These are phyloP conservation scores for Penicillium sp. DNA, from an alignment of 2,329 filamentous ascomycete genomes.

Conservation along the genomic window DNA sequence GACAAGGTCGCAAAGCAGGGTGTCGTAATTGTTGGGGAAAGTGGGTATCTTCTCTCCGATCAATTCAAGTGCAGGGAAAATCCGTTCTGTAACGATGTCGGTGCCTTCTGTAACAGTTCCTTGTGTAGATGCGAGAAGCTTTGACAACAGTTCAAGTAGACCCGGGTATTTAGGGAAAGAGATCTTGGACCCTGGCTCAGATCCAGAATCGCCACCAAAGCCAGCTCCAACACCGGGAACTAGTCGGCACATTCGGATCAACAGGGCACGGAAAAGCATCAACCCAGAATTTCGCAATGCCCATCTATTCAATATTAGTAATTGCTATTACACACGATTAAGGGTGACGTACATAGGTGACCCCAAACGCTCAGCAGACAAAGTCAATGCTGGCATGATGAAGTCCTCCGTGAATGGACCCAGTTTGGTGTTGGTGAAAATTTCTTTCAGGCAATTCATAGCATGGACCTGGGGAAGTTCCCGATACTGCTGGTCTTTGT, in stretches of 20 bases:
- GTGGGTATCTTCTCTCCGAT: conserved; percentile 45
- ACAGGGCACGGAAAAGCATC: conserved; percentile 81
- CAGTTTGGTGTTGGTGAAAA: conserved; percentile 80
- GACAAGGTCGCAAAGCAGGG: conserved; percentile 33
- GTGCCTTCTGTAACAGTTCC: conserved; percentile 25
- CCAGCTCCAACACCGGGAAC: conserved; percentile 49
- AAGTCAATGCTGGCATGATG: conserved; percentile 68
- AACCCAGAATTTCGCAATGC: conserved; percentile 91
- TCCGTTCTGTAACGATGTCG: conserved; percentile 40
- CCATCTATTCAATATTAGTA: conserved; percentile 59
- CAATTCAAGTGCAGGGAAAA: conserved; percentile 48
- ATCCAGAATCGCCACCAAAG: conserved; percentile 44
- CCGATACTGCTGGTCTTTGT: conserved; percentile 40
- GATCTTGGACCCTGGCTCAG: conserved; percentile 40
- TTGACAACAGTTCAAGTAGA: conserved; percentile 36
- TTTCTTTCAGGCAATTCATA: conserved; percentile 87
- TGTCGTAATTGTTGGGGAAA: conserved; percentile 31
- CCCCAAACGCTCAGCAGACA: conserved; percentile 77
- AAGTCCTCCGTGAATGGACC: conserved; percentile 70
- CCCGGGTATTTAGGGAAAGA: conserved; percentile 43
- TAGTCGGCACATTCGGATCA: conserved; percentile 59
- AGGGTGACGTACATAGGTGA: conserved; percentile 65
- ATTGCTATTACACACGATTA: not conserved
- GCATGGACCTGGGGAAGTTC: conserved; percentile 89
- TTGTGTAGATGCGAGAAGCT: conserved; percentile 31